A percentile compares a stretch with the other conserved stretches of the same genome.
Evolutionary conservation across 305 asterid species (phyloP).

Genomic region (Ilex paraguariensis): DNA sequence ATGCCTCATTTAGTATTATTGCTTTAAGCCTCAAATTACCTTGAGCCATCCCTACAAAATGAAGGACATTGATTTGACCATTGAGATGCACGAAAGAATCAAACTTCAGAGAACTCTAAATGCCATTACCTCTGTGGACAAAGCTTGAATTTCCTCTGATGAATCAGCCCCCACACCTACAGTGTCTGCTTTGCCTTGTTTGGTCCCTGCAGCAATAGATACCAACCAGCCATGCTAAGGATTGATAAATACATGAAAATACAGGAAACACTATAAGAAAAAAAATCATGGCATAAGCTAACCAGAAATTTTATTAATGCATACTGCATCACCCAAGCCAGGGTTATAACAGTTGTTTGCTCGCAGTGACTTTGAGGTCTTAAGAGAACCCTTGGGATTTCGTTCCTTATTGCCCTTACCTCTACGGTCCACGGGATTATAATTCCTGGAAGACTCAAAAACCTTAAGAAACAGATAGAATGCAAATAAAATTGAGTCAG

Average conservation of each 20-base stretch:
- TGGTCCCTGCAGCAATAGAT: constrained; percentile 30
- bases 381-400: constrained; percentile 45
- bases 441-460: constrained; percentile 47
- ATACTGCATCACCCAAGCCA: constrained; percentile 34
- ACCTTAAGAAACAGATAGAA: constrained; percentile 8
- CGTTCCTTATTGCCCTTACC: constrained; percentile 71
- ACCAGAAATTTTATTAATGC: constrained; percentile 41
- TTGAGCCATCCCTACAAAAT: neutral
- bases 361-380: constrained; percentile 60
- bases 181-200: constrained; percentile 42
- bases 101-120: neutral
- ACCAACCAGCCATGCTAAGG: constrained; percentile 5
- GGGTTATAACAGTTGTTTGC: constrained; percentile 48
- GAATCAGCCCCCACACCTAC: constrained; percentile 28
- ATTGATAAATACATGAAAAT: constrained; percentile 1
- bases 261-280: constrained; percentile 1
- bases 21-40: too few species aligned
- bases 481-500: neutral
- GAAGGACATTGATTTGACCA: neutral
- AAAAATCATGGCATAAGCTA: constrained; percentile 3
- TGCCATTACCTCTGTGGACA: constrained; percentile 61
- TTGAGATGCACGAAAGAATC: neutral
- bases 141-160: constrained; percentile 42
- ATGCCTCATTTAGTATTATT: too few species aligned
- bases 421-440: constrained; percentile 79